These are phyloP conservation scores for Botrytis deweyae DNA, from an alignment of 2,329 filamentous ascomycete species.

Conservation along the genomic window DNA sequence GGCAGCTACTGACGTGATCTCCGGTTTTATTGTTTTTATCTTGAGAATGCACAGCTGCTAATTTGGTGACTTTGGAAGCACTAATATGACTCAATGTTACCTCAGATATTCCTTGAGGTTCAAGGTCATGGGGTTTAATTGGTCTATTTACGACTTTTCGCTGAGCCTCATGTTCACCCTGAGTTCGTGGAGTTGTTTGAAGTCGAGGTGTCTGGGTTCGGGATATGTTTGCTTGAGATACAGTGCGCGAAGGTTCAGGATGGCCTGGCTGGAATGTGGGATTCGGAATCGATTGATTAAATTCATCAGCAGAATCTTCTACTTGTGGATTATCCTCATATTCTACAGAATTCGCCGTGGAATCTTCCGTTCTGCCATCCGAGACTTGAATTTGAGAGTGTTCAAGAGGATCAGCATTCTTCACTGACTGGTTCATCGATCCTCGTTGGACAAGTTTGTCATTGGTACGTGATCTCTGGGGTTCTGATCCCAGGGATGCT, in stretches of 20 bases:
- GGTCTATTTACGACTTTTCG: neutral
- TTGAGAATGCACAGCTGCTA: neutral
- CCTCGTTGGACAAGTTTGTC: neutral
- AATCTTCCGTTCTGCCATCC: neutral
- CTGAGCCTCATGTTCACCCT: neutral
- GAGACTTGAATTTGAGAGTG: neutral
- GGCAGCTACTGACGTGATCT: slow-evolving; percentile 1
- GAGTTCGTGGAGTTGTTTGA: neutral
- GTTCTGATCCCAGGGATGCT: neutral
- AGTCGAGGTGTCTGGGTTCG: slow-evolving; percentile 1
- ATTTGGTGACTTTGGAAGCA: neutral
- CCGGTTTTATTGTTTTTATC: neutral
- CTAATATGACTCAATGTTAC: neutral
- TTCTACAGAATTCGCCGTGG: neutral
- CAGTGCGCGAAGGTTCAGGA: neutral
- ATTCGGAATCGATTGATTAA: neutral
- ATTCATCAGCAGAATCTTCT: neutral
- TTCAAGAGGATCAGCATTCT: neutral
- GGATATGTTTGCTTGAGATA: neutral
- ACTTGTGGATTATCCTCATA: neutral
- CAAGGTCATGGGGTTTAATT: neutral
- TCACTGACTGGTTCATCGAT: neutral
- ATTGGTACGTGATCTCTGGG: neutral
- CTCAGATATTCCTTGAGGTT: neutral
- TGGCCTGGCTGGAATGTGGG: neutral